These are phyloP conservation scores for Schizosaccharomyces osmophilus DNA, from an alignment of 805 yeast genomes.

Conservation along the genomic window DNA sequence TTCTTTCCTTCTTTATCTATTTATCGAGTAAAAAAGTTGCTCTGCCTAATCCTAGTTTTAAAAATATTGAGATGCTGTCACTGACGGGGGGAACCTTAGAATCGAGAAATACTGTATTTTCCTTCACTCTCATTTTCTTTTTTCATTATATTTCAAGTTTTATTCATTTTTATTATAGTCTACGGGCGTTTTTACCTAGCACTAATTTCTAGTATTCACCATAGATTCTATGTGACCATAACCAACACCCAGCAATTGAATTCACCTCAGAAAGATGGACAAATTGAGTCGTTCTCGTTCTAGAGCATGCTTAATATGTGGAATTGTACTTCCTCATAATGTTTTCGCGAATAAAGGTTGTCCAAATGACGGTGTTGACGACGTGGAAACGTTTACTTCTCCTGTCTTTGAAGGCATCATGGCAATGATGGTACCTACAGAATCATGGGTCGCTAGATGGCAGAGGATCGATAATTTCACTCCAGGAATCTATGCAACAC, in stretches of 20 bases:
- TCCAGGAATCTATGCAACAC: slow-evolving; percentile 38
- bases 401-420: slow-evolving; percentile 1
- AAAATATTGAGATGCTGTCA: too few species aligned
- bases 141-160: too few species aligned
- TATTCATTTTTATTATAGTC: too few species aligned
- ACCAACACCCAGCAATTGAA: background rate
- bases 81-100: too few species aligned
- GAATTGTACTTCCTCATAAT: background rate
- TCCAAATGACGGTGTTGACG: slow-evolving; percentile 1
- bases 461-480: slow-evolving; percentile 2
- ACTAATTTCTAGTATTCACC: background rate
- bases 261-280: background rate
- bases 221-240: background rate
- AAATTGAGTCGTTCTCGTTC: background rate
- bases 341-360: background rate
- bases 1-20: too few species aligned
- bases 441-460: slow-evolving; percentile 3
- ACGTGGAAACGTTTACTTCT: background rate
- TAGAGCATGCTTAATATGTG: slow-evolving; percentile 1
- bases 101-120: too few species aligned
- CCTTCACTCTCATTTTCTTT: too few species aligned
- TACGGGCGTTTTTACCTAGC: too few species aligned
- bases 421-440: slow-evolving; percentile 1
- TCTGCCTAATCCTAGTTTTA: too few species aligned
- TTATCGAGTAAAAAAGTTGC: too few species aligned